phyloP scores from a whole-genome alignment of 169 alveolate genomes.

The Cystoisospora suis region DNA sequence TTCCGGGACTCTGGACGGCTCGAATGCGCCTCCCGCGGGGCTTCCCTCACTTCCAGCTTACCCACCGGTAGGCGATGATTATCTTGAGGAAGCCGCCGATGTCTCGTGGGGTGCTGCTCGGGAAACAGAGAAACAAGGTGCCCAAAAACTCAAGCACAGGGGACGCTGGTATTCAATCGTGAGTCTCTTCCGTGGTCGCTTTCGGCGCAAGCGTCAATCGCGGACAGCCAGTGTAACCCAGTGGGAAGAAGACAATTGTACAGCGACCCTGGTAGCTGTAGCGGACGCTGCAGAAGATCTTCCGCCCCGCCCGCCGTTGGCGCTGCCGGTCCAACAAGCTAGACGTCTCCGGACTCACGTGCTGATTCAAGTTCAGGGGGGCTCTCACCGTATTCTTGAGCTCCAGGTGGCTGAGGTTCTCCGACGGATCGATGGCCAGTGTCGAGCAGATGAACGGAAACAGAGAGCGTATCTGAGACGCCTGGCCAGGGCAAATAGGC shows the following conservation, averaged over 20 bases:
- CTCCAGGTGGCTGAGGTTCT: constrained; percentile 61
- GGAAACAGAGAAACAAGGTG: too few relatives aligned
- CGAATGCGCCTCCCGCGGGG: too few relatives aligned
- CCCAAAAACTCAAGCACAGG: too few relatives aligned
- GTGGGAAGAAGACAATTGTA: background rate
- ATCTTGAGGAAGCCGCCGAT: too few relatives aligned
- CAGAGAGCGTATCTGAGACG: background rate
- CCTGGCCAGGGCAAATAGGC: background rate
- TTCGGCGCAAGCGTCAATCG: too few relatives aligned
- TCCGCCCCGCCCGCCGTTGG: background rate
- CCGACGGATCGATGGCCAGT: constrained; percentile 37
- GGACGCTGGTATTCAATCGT: too few relatives aligned
- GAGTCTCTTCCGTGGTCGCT: too few relatives aligned
- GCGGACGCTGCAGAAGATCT: background rate
- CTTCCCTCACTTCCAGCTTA: too few relatives aligned
- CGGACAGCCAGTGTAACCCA: too few relatives aligned
- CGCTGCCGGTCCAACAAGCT: background rate
- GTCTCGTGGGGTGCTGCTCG: too few relatives aligned
- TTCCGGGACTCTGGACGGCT: too few relatives aligned
- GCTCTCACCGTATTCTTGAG: constrained; percentile 60
- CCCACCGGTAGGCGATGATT: too few relatives aligned
- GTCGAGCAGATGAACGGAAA: background rate
- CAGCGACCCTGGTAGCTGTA: background rate
- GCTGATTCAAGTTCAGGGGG: constrained; percentile 48
- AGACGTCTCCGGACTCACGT: constrained; percentile 55